Evolutionary conservation across 108 stramenopile species (phyloP).

Genomic region (Nitzschia sp.): DNA sequence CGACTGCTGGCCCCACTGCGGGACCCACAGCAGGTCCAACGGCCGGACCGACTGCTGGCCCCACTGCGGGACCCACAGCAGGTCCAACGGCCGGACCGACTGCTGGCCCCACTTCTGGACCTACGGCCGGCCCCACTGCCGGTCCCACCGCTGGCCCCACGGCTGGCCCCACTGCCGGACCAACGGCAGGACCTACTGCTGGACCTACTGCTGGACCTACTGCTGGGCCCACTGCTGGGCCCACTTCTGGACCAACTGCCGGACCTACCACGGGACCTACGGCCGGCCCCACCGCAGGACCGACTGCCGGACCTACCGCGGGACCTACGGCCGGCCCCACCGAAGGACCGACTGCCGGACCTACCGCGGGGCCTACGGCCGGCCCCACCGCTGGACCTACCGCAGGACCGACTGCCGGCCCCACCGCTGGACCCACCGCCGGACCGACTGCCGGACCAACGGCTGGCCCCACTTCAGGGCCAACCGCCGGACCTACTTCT

Average conservation of each 20-base stretch:
- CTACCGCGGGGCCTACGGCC: not conserved
- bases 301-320: not conserved
- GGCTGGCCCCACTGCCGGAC: slow-evolving; percentile 15
- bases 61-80: slow-evolving; percentile 11
- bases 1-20: not conserved
- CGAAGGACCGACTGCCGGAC: not conserved
- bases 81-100: slow-evolving; percentile 21
- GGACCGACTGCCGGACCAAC: slow-evolving; percentile 4
- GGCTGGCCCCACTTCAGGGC: not conserved
- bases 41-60: slow-evolving; percentile 13
- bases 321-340: slow-evolving; percentile 26
- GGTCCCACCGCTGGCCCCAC: slow-evolving; percentile 24
- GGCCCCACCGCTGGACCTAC: slow-evolving; percentile 23
- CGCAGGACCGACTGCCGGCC: slow-evolving; percentile 8
- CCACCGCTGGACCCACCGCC: slow-evolving; percentile 17
- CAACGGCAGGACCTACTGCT: slow-evolving; percentile 11
- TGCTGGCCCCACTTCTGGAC: slow-evolving; percentile 23
- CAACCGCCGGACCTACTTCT: not conserved
- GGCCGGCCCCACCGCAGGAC: not conserved
- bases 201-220: slow-evolving; percentile 10
- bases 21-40: slow-evolving; percentile 22
- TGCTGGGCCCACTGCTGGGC: slow-evolving; percentile 6
- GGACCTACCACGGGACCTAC: slow-evolving; percentile 12
- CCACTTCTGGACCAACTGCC: slow-evolving; percentile 7
- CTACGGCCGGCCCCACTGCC: slow-evolving; percentile 15